phyloP scores from a whole-genome alignment of 2,329 filamentous ascomycete genomes.

The Fusarium scirpi region DNA sequence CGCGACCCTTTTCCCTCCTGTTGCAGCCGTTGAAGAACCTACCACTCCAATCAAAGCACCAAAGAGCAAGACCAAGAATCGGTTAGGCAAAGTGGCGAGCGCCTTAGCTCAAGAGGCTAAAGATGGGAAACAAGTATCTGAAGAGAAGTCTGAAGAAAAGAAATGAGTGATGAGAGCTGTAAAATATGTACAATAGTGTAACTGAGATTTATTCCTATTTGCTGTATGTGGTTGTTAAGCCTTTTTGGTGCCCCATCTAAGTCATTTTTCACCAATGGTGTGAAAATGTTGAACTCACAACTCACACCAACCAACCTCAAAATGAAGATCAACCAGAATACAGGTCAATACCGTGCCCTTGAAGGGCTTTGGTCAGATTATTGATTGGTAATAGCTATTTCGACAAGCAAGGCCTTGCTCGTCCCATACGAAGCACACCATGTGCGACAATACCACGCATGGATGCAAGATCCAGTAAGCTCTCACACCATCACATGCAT shows the following conservation, averaged over 20 bases:
- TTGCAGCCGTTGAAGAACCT: slow-evolving; percentile 43
- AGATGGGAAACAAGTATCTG: background rate
- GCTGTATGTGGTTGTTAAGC: background rate
- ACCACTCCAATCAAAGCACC: slow-evolving; percentile 21
- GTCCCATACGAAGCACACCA: slow-evolving; percentile 88
- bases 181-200: slow-evolving; percentile 37
- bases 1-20: slow-evolving; percentile 65
- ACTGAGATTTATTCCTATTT: background rate
- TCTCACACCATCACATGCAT: slow-evolving; percentile 10
- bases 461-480: slow-evolving; percentile 85
- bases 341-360: slow-evolving; percentile 50
- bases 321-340: slow-evolving; percentile 61
- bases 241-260: slow-evolving; percentile 18
- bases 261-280: slow-evolving; percentile 27
- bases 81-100: slow-evolving; percentile 47
- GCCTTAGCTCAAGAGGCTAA: slow-evolving; percentile 49
- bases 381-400: slow-evolving; percentile 66
- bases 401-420: slow-evolving; percentile 74
- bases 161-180: slow-evolving; percentile 15
- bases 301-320: slow-evolving; percentile 26
- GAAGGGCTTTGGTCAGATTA: accelerated
- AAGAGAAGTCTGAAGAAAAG: slow-evolving; percentile 5
- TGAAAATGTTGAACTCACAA: slow-evolving; percentile 18
- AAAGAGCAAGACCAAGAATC: slow-evolving; percentile 35
- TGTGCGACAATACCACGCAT: slow-evolving; percentile 84